Evolutionary conservation across 768 basidiomycete genomes (phyloP).

Genomic region (Lactifluus piperatus): DNA sequence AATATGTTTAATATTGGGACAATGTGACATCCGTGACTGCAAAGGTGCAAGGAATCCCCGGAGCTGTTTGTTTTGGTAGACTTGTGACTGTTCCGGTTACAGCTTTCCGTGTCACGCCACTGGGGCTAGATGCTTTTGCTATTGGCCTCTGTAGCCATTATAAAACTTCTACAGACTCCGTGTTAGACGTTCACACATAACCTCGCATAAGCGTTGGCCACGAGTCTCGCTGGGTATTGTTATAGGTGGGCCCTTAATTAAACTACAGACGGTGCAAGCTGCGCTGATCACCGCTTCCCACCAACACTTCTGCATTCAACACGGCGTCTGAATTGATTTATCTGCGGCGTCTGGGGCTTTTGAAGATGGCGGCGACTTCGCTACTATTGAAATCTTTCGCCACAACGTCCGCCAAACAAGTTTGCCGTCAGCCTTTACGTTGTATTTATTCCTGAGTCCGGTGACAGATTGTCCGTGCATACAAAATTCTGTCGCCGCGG

Average conservation of each 20-base stretch:
- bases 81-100: no score
- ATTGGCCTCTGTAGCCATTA: neutral
- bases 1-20: neutral
- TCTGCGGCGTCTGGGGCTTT: no score
- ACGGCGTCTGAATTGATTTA: neutral
- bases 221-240: neutral
- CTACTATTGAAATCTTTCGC: neutral
- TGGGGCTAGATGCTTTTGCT: no score
- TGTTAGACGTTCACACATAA: no score
- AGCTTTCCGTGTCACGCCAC: no score
- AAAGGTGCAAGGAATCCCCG: neutral
- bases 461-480: neutral
- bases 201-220: no score
- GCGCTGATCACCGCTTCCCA: constrained; percentile 1
- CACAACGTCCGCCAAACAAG: neutral
- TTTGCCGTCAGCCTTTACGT: neutral
- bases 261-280: neutral
- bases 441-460: neutral
- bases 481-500: constrained; percentile 2
- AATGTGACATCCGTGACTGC: neutral
- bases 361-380: neutral
- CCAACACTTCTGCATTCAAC: neutral
- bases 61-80: neutral
- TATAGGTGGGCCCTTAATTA: constrained; percentile 10
- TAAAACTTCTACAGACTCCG: constrained; percentile 7